Evolutionary conservation across 2,329 filamentous ascomycete species (phyloP).

Genomic region (Trichoderma atroviride): DNA sequence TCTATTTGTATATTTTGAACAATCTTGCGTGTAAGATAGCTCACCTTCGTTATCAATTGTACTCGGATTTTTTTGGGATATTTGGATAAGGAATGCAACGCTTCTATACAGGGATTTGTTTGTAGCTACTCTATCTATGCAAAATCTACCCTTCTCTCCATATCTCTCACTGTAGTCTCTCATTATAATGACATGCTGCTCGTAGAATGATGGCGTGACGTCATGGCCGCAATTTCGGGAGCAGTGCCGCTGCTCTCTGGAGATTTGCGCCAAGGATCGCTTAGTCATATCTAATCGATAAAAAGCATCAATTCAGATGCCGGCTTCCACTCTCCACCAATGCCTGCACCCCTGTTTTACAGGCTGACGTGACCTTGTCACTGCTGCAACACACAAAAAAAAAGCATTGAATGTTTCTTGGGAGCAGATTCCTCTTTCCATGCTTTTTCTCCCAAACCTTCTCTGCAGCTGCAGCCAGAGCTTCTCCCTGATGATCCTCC

Average conservation of each 20-base stretch:
- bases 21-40: constrained; percentile 22
- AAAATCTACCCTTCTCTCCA: constrained; percentile 9
- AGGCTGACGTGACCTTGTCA: neutral
- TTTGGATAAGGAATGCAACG: constrained; percentile 14
- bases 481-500: neutral
- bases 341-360: neutral
- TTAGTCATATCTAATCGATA: constrained; percentile 20
- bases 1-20: neutral
- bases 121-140: constrained; percentile 2
- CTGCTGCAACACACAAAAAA: neutral
- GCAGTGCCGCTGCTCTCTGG: neutral
- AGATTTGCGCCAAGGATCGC: neutral
- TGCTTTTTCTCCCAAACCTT: neutral
- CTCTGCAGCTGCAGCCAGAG: neutral
- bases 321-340: neutral
- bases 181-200: neutral
- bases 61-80: neutral
- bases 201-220: neutral
- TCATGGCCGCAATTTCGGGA: neutral
- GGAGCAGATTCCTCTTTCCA: neutral
- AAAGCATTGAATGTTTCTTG: neutral
- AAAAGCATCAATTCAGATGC: neutral
- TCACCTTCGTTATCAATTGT: constrained; percentile 12
- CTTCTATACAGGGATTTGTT: neutral
- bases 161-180: neutral